A percentile compares a stretch with the other conserved stretches of the same genome.
These are phyloP conservation scores for Nakazawaea laoshanensis DNA, from an alignment of 805 yeast species.

Conservation along the genomic window DNA sequence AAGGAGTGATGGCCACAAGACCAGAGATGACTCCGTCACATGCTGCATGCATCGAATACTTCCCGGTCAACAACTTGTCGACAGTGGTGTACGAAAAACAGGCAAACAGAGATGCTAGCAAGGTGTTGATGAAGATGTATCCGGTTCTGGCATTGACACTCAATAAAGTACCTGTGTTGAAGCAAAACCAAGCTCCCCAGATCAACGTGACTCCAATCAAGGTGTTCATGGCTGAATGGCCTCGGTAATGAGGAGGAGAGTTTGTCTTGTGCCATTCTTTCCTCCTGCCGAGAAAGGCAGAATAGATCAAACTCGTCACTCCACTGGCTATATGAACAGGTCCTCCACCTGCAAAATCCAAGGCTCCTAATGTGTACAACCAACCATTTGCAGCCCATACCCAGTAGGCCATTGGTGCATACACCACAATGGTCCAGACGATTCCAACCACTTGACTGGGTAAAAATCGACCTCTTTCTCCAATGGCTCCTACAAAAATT, in stretches of 20 bases:
- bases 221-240: slow-evolving; percentile 28
- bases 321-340: slow-evolving; percentile 41
- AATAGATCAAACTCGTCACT: slow-evolving; percentile 32
- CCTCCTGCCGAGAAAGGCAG: slow-evolving; percentile 34
- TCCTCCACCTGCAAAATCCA: slow-evolving; percentile 43
- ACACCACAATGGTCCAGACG: slow-evolving; percentile 33
- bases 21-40: slow-evolving; percentile 39
- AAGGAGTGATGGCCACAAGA: slow-evolving; percentile 37
- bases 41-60: slow-evolving; percentile 32
- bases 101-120: slow-evolving; percentile 42
- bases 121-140: slow-evolving; percentile 39
- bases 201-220: slow-evolving; percentile 36
- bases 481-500: slow-evolving; percentile 36
- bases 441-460: slow-evolving; percentile 32
- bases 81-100: slow-evolving; percentile 32
- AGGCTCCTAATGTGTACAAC: slow-evolving; percentile 31
- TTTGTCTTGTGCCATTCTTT: slow-evolving; percentile 16
- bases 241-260: slow-evolving; percentile 18
- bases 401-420: slow-evolving; percentile 36
- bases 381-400: slow-evolving; percentile 40
- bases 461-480: slow-evolving; percentile 32
- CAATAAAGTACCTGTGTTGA: slow-evolving; percentile 36
- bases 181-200: slow-evolving; percentile 43
- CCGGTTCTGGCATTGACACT: slow-evolving; percentile 33
- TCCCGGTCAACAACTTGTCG: slow-evolving; percentile 32